These are phyloP conservation scores for Piper betle DNA, from an alignment of 164 flowering plant species.

Conservation along the genomic window DNA sequence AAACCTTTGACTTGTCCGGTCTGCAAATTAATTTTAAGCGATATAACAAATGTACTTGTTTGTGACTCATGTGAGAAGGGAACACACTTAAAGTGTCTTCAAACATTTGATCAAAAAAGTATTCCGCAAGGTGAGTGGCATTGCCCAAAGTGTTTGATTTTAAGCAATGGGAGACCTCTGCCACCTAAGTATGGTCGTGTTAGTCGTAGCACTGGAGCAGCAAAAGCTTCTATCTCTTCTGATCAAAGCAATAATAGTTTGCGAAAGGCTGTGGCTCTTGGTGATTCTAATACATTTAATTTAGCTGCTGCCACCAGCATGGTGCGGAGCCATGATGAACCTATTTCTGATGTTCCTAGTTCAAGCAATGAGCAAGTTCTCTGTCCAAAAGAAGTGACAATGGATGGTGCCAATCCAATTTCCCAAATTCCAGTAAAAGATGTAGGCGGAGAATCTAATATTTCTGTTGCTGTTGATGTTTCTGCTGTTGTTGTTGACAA, in stretches of 20 bases:
- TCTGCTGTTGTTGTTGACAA: slow-evolving; percentile 2
- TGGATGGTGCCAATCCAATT: too few species aligned
- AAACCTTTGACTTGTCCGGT: slow-evolving; percentile 63
- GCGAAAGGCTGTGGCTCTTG: slow-evolving; percentile 28
- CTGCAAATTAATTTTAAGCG: slow-evolving; percentile 46
- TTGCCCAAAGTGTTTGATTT: slow-evolving; percentile 55
- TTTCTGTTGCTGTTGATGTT: slow-evolving; percentile 13
- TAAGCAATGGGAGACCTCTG: slow-evolving; percentile 72
- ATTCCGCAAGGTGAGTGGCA: slow-evolving; percentile 86
- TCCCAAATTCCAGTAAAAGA: not conserved
- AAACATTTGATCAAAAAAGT: slow-evolving; percentile 41
- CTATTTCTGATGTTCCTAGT: slow-evolving; percentile 10
- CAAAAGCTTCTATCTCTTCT: slow-evolving; percentile 28
- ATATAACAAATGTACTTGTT: slow-evolving; percentile 61
- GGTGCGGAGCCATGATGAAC: slow-evolving; percentile 7
- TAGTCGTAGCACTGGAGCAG: slow-evolving; percentile 34
- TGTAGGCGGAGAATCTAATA: slow-evolving; percentile 11
- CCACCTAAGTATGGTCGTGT: slow-evolving; percentile 98
- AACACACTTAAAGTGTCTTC: slow-evolving; percentile 71
- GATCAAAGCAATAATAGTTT: slow-evolving; percentile 30
- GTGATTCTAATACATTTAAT: slow-evolving; percentile 19
- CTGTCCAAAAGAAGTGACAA: too few species aligned
- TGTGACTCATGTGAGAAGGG: slow-evolving; percentile 97
- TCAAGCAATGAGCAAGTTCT: slow-evolving; percentile 13
- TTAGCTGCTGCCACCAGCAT: slow-evolving; percentile 13